phyloP scores from a whole-genome alignment of 768 basidiomycete genomes.

The Glaciozyma antarctica region DNA sequence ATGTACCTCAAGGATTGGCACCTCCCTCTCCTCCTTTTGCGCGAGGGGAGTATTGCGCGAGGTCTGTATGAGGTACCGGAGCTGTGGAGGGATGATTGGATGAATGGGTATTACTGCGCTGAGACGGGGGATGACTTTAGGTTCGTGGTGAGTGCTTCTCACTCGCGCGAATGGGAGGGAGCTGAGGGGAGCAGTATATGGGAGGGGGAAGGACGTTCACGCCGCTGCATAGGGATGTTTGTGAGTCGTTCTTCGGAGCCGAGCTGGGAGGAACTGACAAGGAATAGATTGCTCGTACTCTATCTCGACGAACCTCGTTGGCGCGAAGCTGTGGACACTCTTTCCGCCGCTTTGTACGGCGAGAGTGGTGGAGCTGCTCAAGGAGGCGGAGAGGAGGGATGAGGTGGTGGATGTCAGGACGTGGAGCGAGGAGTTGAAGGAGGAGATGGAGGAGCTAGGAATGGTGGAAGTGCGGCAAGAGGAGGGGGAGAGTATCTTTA shows the following conservation, averaged over 20 bases:
- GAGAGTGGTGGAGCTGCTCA: neutral
- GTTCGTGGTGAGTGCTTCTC: conserved; percentile 19
- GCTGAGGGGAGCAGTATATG: conserved; percentile 15
- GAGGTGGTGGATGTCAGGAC: conserved; percentile 9
- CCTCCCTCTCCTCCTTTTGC: conserved; percentile 12
- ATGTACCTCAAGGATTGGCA: conserved; percentile 28
- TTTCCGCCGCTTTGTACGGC: conserved; percentile 24
- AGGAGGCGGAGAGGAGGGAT: neutral
- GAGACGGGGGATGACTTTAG: conserved; percentile 28
- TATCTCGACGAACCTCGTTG: conserved; percentile 30
- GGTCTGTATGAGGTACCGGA: conserved; percentile 19
- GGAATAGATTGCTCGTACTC: conserved; percentile 33
- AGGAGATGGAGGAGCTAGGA: neutral
- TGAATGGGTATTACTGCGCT: conserved; percentile 23
- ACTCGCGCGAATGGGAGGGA: too few species aligned
- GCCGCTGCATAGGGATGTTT: conserved; percentile 32
- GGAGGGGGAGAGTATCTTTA: conserved; percentile 22
- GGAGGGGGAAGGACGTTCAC: conserved; percentile 29
- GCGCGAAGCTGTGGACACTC: conserved; percentile 31
- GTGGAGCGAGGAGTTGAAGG: neutral
- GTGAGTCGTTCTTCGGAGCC: conserved; percentile 7
- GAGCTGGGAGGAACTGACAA: neutral
- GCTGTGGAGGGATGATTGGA: conserved; percentile 33
- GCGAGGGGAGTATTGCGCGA: neutral
- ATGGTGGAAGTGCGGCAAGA: conserved; percentile 18